Conservation (phyloP, 176 grass and related monocot genomes). For the Rhipidocladum racemiflorum region DNA sequence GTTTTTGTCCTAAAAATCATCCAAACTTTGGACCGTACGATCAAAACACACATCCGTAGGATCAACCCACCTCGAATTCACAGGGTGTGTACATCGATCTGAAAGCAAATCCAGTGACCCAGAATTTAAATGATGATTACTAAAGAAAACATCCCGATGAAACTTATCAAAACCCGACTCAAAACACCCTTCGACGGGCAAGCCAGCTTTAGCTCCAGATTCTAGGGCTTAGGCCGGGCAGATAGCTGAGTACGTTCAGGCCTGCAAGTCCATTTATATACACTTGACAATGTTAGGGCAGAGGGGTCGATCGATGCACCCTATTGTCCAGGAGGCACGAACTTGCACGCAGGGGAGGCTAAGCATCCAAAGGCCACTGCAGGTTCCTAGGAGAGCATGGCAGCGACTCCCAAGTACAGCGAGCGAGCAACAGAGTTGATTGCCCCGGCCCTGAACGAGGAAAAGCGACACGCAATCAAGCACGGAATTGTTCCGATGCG, state of each 20-base stretch:
- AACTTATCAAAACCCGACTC: too few species aligned
- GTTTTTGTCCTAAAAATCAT: too few species aligned
- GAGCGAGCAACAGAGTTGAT: background rate
- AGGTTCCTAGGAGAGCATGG: background rate
- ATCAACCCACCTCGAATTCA: too few species aligned
- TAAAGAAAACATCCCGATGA: too few species aligned
- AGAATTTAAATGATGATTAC: too few species aligned
- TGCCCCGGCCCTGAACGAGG: slow-evolving; percentile 41
- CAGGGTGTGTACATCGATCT: too few species aligned
- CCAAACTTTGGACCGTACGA: too few species aligned
- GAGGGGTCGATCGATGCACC: background rate
- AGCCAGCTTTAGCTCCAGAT: background rate
- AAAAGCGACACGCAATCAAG: slow-evolving; percentile 52
- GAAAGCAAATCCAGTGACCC: too few species aligned
- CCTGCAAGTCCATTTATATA: slow-evolving; percentile 23
- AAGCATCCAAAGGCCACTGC: background rate
- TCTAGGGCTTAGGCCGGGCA: background rate
- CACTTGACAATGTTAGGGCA: slow-evolving; percentile 27
- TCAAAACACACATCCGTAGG: too few species aligned
- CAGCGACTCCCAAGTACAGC: background rate
- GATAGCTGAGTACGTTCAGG: background rate
- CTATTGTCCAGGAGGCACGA: slow-evolving; percentile 4
- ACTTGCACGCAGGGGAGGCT: background rate
- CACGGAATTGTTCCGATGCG: slow-evolving; percentile 25
- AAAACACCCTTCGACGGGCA: background rate